Evolutionary conservation across 148 eudicot genomes (phyloP), one percentile per base, ranked within the genome.

Genomic region (Cornus suecica): DNA sequence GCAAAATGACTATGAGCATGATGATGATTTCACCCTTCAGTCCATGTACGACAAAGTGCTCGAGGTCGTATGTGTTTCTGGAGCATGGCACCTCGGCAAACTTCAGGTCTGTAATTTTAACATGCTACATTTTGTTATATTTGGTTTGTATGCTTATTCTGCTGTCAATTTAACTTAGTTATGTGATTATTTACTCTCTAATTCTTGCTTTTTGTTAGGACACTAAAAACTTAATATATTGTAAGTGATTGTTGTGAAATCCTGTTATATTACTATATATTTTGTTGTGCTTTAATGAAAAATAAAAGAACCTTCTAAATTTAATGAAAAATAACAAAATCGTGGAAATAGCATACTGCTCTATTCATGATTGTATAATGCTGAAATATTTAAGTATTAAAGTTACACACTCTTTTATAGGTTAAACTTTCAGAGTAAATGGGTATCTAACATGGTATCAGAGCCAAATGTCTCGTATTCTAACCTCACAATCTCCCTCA

Each of bases 11-110:
- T 80, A 82, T 70, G 90, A 92, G 66, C 92, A 87, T 80, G 92
- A 87, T 81, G 97, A 90, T 80, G 84, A 85, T 80, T 90, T 88
- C 79, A 81, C 70, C 76, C 87, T 80, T 74, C 97, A 88, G 75
- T 92, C 89, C 73, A 88, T 85, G 86, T 89, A 92, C 76, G 97
- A 92, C 84, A 88, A 86, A 82, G 80, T 76, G 83, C 97, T 92
- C 63, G 97, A 92, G 85, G 94, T 92, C 71, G 97, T 92, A 25
- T 88, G 90, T 32, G 85, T 92, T 74, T 85, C 94, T 63, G 97
- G 94, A 78, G 87, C 97, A 79, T 92, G 97, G 97, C 97, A 92
- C 72, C 94, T 92, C 65, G 97, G 97, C 69, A 92, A 92, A 76
- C 86, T 90, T 24, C 97, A 92, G 93, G 97, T 91, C 66, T 27